Base-by-base conservation (phyloP, 2,329 filamentous ascomycete species). In the Arthrobotrys musiformis region DNA sequence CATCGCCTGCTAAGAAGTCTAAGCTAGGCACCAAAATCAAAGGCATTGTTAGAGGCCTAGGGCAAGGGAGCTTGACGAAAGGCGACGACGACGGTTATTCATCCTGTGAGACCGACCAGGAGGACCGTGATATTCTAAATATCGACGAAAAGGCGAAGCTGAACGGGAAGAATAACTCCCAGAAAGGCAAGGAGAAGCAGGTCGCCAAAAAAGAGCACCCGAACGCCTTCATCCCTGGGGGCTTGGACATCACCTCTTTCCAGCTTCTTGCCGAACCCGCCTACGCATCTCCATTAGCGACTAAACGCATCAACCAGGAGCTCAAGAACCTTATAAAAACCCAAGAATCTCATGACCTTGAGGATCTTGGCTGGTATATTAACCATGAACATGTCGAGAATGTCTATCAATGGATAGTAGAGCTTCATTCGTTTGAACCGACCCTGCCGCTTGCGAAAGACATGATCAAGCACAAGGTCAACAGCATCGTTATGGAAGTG, bases 331-430 rank as follows among this genome's bases (percentile, higher is more conserved):
- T 94, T 0, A 84, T 92, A 37, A 88, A 88, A 70, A 83, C 90
- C 0, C 93, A 97, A 82, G 82, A 87, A 0, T 84, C 82, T 8
- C 88, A 87, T 0, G 87, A 89, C 0, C 82, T 88, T 0, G 87
- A 90, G 70, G 88, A 91, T 70, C 86, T 96, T 0, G 94, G 94
- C 13, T 97, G 93, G 93, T 93, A 93, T 81, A 90, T 97, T 67
- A 88, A 96, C 81, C 84, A 87, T 8, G 84, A 86, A 2, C 87
- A 88, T 60, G 85, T 94, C 37, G 87, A 85, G 19, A 96, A 94
- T 81, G 86, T 93, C 78, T 97, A 95, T 81, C 93, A 96, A 81
- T 97, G 93, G 93, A 93, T 97, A 73, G 89, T 96, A 5, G 92
- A 97, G 82, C 85, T 97, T 0, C 94, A 97, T 83, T 93, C 90